Base-by-base conservation (phyloP, 768 basidiomycete genomes). In the Lentinula boryana region DNA sequence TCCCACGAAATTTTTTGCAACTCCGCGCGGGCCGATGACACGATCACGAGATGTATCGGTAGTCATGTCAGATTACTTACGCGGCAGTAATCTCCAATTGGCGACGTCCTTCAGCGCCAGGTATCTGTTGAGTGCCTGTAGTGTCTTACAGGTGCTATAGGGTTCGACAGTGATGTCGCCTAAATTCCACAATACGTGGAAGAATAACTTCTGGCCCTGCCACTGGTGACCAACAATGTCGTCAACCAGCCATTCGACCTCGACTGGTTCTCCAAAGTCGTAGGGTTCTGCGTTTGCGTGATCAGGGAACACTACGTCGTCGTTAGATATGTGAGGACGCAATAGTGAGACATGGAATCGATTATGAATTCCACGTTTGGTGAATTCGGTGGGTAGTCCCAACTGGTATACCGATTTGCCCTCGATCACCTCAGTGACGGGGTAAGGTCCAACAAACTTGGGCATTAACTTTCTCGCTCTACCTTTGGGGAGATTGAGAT, bases 351-450 rank as follows among this genome's bases (percentile, higher is more conserved):
- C 50, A 36, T 66, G 65, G 51, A 66, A 65, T 36, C 16, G 21
- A 5, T 60, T 44, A 43, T 64, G 63, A 36, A 65, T 65, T 2
- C 60, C 41, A 5, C 55, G 54, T 32, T 58, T 44, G 9, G 6
- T 15, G n/a, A 61, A 27, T 27, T 56, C 55, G 27, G 18, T 31
- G n/a, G 72, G 65, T 1, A 74, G 48, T 16, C 71, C 65, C 5
- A 74, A 48, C 10, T 23, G 60, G 60, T 70, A 73, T 3, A 56
- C 63, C 0, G 64, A 68, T 0, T 35, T 64, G 5, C 51, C 60
- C 0, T 57, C 50, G 32, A 46, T 57, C 12, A 40, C 35, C 4
- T 10, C 38, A 2, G 16, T 15, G 16, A 21, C 65, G 16, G 50
- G 44, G n/a, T n/a, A n/a, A n/a, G n/a, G n/a, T n/a, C n/a, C n/a